A percentile compares a stretch with the other conserved stretches of the same genome.
phyloP scores from a whole-genome alignment of 805 yeast species.

The Candida broadrunensis region DNA sequence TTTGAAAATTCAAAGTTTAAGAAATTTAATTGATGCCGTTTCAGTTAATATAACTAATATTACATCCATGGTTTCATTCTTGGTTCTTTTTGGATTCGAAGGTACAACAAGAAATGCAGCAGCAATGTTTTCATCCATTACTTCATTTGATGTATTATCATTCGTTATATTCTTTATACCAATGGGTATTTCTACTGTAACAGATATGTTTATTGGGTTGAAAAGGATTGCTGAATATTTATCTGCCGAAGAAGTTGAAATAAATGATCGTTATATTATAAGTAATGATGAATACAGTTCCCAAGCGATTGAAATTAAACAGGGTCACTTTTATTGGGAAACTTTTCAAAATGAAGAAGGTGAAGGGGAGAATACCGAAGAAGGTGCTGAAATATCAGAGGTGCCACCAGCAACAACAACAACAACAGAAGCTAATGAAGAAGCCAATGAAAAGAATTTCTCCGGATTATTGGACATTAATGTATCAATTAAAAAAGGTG shows the following conservation, averaged over 20 bases:
- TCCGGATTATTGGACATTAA: no score
- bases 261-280: conserved; percentile 2
- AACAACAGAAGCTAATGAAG: no score
- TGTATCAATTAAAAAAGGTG: no score
- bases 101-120: conserved; percentile 43
- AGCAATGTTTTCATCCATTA: conserved; percentile 60
- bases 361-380: no score
- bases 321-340: conserved; percentile 70
- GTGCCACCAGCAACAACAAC: no score
- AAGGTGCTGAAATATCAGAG: no score
- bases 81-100: conserved; percentile 26
- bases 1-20: conserved; percentile 56
- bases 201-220: conserved; percentile 62
- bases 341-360: no score
- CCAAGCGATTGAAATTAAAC: conserved; percentile 42
- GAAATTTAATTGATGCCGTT: conserved; percentile 59
- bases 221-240: conserved; percentile 53
- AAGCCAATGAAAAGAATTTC: no score
- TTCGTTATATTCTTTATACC: conserved; percentile 64
- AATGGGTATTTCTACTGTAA: conserved; percentile 56
- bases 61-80: conserved; percentile 56
- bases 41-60: conserved; percentile 65
- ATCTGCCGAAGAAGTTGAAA: conserved; percentile 32
- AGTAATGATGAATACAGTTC: conserved; percentile 3
- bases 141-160: conserved; percentile 58